A percentile compares a stretch with the other conserved stretches of the same genome.
Evolutionary conservation across 306 rosid genomes (phyloP).

Genomic region (Acacia confusa): DNA sequence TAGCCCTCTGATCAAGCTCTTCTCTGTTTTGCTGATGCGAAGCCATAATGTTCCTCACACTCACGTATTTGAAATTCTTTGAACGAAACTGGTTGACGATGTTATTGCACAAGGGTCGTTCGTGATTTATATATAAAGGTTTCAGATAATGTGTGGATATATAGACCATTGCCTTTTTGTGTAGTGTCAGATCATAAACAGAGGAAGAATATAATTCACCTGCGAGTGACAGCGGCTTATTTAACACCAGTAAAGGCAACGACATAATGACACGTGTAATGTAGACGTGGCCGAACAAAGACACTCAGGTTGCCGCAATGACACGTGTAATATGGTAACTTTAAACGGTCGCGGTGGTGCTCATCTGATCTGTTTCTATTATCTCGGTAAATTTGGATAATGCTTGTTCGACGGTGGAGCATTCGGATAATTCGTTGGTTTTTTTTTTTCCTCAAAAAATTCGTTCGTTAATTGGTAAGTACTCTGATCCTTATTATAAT

Average conservation of each 20-base stretch:
- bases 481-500: too few species aligned
- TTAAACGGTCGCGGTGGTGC: neutral
- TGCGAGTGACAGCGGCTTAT: conserved; percentile 35
- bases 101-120: neutral
- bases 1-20: conserved; percentile 65
- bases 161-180: neutral
- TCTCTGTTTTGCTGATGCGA: conserved; percentile 38
- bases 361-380: neutral
- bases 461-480: neutral
- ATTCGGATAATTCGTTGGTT: neutral
- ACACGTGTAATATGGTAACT: conserved; percentile 26
- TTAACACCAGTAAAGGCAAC: conserved; percentile 6
- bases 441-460: too few species aligned
- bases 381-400: neutral
- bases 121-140: conserved; percentile 28
- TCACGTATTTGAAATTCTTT: neutral
- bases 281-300: conserved; percentile 7
- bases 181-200: neutral
- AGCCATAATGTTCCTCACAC: conserved; percentile 44
- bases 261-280: conserved; percentile 31
- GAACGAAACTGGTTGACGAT: neutral
- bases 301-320: conserved; percentile 26
- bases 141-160: neutral
- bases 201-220: neutral
- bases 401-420: neutral